Evolutionary conservation across 2,329 filamentous ascomycete species (phyloP).

Genomic region (Fusarium mangiferae): DNA sequence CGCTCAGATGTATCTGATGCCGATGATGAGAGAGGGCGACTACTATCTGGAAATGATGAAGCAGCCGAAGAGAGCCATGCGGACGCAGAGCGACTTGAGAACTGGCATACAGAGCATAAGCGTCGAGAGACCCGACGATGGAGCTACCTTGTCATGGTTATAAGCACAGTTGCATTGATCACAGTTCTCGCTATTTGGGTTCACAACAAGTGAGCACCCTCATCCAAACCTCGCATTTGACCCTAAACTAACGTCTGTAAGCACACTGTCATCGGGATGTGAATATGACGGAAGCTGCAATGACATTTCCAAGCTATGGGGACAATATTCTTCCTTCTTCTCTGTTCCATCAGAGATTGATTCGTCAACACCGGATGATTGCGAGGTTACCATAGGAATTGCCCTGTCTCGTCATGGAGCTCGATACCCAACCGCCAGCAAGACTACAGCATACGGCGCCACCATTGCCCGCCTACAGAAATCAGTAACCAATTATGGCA

Average conservation of each 20-base stretch:
- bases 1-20: constrained; percentile 19
- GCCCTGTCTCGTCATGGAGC: constrained; percentile 87
- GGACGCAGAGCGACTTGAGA: constrained; percentile 34
- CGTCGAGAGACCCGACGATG: constrained; percentile 33
- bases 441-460: constrained; percentile 70
- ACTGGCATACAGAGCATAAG: constrained; percentile 31
- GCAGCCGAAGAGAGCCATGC: constrained; percentile 14
- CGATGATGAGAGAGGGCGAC: constrained; percentile 22
- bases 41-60: constrained; percentile 24
- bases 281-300: constrained; percentile 58
- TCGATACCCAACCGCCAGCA: constrained; percentile 78
- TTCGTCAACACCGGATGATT: constrained; percentile 69
- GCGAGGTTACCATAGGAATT: constrained; percentile 81
- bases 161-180: constrained; percentile 28
- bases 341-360: constrained; percentile 75
- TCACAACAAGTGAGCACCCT: constrained; percentile 29
- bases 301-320: constrained; percentile 74
- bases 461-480: constrained; percentile 74
- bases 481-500: constrained; percentile 65
- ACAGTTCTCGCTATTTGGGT: constrained; percentile 34
- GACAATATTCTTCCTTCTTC: constrained; percentile 89
- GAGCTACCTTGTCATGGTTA: constrained; percentile 37
- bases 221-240: neutral
- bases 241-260: neutral
- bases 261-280: constrained; percentile 34